Base-by-base conservation (phyloP, 1,284 basidiomycete genomes). In the Cutaneotrichosporon sp. region DNA sequence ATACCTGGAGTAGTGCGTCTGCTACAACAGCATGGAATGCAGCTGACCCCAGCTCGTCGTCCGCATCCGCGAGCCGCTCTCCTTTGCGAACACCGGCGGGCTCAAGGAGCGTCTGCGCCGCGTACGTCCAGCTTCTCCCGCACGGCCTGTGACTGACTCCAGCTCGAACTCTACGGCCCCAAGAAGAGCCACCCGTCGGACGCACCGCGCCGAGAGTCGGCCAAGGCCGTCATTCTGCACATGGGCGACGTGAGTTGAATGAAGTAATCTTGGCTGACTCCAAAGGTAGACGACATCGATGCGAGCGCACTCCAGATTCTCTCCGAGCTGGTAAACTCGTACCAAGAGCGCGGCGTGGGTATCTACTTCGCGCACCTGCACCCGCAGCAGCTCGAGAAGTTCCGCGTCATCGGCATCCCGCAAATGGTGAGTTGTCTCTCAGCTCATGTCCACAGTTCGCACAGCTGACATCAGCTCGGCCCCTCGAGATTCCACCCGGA, bases 61-160 rank as follows among this genome's bases (percentile, higher is more conserved):
- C 3, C 82, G 90, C 27, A 87, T 95, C 54, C 81, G 90, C 47
- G 91, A 94, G 80, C 88, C 86, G 67, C 80, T 94, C 13, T 88
- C 90, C 69, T 94, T 94, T 71, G 90, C 92, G 22, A 95, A 95
- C 74, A 92, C 92, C 20, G 90, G 90, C 34, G 91, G 93, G 69
- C 80, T 95, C 42, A 83, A 83, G 85, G 94, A 95, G 74, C 87
- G 94, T 24, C 80, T 97, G 20, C 84, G 92, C 42, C 53, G 77
- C 54, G 67, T 75, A 62, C 66, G 77, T 70, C 10, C 16, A 6
- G 18, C 16, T n/a, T 27, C 7, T n/a, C 7, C 9, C 29, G 14
- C 4, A 42, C 16, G 16, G 9, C 4, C 29, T 5, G 4, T 29
- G 29, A 8, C 31, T 27, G 38, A 49, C 54, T 24, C 14, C 55